Conservation (phyloP, 305 asterid genomes). For the Fraxinus ornus region DNA sequence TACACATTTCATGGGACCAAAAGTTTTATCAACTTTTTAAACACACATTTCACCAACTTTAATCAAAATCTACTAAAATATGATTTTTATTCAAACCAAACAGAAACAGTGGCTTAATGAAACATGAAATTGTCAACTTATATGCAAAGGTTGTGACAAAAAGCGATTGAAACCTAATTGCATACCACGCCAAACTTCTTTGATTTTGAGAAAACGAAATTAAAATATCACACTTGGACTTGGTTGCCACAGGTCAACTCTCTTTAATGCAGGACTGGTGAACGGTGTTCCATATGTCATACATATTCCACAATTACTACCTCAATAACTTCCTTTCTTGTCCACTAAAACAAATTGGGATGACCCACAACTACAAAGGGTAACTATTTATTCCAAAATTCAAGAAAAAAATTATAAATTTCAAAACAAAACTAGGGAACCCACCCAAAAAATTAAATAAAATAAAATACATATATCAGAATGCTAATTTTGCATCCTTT, state of each 20-base stretch:
- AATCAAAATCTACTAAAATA: background rate
- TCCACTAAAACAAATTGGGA: background rate
- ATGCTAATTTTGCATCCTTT: background rate
- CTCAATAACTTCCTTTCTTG: background rate
- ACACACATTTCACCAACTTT: too few relatives aligned
- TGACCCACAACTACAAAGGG: background rate
- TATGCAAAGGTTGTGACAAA: background rate
- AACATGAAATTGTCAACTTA: background rate
- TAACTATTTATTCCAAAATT: background rate
- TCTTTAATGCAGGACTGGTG: background rate
- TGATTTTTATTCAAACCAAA: background rate
- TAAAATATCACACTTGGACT: background rate
- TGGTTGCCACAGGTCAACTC: background rate
- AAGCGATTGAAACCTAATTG: background rate
- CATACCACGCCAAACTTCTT: background rate
- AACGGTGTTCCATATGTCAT: background rate
- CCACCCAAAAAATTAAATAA: background rate
- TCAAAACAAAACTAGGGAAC: background rate
- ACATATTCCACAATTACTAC: background rate
- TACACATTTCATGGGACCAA: background rate
- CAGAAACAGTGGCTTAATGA: background rate
- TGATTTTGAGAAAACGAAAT: background rate
- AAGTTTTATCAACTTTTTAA: background rate
- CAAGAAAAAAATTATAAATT: background rate
- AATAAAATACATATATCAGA: background rate